Conservation (phyloP, 1,139 yeast species). For the Kazachstania sp. region DNA sequence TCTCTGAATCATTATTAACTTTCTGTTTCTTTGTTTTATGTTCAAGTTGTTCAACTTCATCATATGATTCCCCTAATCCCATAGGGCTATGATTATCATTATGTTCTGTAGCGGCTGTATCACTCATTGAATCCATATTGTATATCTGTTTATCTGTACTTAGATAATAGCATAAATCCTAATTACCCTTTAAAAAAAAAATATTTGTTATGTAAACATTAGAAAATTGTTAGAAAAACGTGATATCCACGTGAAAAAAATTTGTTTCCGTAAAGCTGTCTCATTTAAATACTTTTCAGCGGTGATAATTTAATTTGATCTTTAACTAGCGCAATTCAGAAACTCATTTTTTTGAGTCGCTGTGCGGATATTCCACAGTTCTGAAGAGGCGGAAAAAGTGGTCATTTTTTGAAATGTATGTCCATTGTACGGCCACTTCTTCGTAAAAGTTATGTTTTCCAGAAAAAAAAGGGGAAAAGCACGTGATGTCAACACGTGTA, state of each 20-base stretch:
- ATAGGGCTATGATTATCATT: background rate
- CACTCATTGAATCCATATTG: background rate
- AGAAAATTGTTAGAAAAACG: slow-evolving; percentile 6
- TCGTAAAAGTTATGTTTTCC: no score
- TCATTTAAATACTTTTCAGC: slow-evolving; percentile 1
- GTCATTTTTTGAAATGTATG: no score
- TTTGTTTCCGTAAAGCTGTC: background rate
- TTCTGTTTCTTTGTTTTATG: background rate
- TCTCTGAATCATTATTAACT: background rate
- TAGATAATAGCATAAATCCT: background rate
- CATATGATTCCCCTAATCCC: background rate
- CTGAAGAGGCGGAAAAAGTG: no score
- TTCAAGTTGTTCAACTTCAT: background rate
- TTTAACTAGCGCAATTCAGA: no score
- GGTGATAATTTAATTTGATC: no score
- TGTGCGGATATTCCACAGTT: no score
- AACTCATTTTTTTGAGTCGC: no score
- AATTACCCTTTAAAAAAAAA: background rate
- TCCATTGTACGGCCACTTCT: no score
- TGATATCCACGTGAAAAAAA: slow-evolving; percentile 15
- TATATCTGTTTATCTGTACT: background rate
- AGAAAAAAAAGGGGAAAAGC: background rate
- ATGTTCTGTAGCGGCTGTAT: background rate
- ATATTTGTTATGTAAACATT: background rate
- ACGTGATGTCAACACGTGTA: background rate